Evolutionary conservation across 2,329 filamentous ascomycete species (phyloP), one percentile per base, ranked within the genome.

Genomic region (Chrysoporthe cubensis): DNA sequence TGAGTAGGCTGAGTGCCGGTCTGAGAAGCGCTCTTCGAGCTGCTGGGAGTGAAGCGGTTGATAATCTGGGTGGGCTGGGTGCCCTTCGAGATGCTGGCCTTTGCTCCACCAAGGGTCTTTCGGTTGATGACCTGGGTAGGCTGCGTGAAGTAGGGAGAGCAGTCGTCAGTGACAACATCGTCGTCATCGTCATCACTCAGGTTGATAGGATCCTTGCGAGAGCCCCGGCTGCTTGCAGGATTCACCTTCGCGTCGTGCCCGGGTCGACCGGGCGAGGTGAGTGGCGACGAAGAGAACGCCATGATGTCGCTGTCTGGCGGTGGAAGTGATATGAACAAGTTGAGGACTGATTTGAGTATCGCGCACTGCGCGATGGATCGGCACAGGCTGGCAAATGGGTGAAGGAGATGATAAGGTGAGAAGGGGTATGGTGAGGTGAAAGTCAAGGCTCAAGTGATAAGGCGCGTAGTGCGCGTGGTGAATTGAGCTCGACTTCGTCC

Each of bases 1-100:
- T 86, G 83, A 1, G 82, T 85, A 0, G 82, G 78, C 69, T 85
- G 83, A 37, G 83, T 85, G 4, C 81, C 76, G 26, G 83, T 79
- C n/a, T 77, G 78, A 2, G 83, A 1, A 77, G 77, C 43, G 79
- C 79, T 0, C 37, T 64, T 63, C 1, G 44, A 21, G 2, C 43
- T 50, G 26, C 54, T 48, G 34, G 68, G 42, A 0, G 75, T 75
- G 7, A 73, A 70, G 60, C 73, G 71, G 58, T 62, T 65, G 40
- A 65, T 37, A 26, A 69, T 54, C 16, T 69, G 68, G 3, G 68
- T 70, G 4, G 65, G 59, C 44, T 64, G 69, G 46, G 77, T 48
- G 79, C 79, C 1, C 32, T 64, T 63, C 2, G 18, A 34, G 7
- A 26, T 34, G 40, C 52, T 48, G 43, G n/a, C n/a, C 37, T 43